phyloP scores from a whole-genome alignment of 2,329 filamentous ascomycete species.

The Monilinia aucupariae region DNA sequence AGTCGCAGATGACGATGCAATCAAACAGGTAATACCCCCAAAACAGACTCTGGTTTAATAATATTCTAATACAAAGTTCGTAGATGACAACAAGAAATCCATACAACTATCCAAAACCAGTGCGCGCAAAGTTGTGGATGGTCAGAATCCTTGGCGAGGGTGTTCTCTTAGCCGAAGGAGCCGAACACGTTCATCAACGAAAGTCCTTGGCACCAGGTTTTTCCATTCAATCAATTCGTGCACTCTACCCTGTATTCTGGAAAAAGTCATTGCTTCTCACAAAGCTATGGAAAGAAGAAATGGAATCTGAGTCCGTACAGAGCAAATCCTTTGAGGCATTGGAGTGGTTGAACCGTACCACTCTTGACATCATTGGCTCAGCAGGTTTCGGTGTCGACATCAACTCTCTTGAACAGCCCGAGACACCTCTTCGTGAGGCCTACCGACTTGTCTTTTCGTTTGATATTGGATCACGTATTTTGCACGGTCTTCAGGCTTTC shows the following conservation, averaged over 20 bases:
- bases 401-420: constrained; percentile 55
- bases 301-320: constrained; percentile 40
- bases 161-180: constrained; percentile 75
- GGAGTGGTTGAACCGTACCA: constrained; percentile 58
- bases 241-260: constrained; percentile 60
- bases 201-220: constrained; percentile 77
- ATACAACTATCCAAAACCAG: constrained; percentile 45
- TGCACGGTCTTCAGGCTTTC: constrained; percentile 45
- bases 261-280: constrained; percentile 45
- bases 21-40: constrained; percentile 30
- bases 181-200: constrained; percentile 47
- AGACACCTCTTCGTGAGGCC: constrained; percentile 51
- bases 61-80: not conserved
- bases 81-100: constrained; percentile 47
- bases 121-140: constrained; percentile 48
- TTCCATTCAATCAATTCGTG: constrained; percentile 73
- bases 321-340: constrained; percentile 32
- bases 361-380: constrained; percentile 68
- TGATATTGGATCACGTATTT: constrained; percentile 44
- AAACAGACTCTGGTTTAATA: too few relatives aligned
- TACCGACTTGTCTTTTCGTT: constrained; percentile 47
- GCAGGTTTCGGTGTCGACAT: constrained; percentile 68
- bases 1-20: constrained; percentile 41
- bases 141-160: constrained; percentile 62
- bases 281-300: constrained; percentile 42